Evolutionary conservation across 2,329 filamentous ascomycete genomes (phyloP).

Genomic region (Didymella segeticola): DNA sequence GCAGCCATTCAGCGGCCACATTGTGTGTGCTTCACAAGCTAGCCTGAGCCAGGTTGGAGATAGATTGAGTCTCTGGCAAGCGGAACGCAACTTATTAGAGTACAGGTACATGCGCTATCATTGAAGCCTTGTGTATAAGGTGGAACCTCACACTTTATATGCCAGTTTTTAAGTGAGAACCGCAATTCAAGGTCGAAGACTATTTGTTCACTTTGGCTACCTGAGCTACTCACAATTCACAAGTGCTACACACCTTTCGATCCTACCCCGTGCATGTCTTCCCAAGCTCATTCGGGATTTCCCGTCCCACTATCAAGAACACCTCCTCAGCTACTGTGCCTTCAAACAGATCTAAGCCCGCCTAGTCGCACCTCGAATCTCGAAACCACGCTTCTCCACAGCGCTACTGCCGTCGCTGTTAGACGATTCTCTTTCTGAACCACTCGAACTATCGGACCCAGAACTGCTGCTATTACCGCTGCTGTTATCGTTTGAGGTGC

Average conservation of each 20-base stretch:
- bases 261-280: not conserved
- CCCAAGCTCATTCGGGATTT: not conserved
- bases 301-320: not conserved
- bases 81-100: too few species aligned
- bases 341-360: not conserved
- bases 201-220: not conserved
- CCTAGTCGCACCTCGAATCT: not conserved
- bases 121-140: too few species aligned
- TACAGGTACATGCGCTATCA: too few species aligned
- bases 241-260: not conserved
- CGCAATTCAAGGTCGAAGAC: too few species aligned
- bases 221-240: not conserved
- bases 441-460: not conserved
- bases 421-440: not conserved
- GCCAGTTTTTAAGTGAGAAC: too few species aligned
- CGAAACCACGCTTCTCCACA: conserved; percentile 1
- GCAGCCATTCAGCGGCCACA: too few species aligned
- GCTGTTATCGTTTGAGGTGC: not conserved
- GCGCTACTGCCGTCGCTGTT: not conserved
- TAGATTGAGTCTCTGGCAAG: too few species aligned
- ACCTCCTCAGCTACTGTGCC: not conserved
- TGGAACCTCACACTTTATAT: too few species aligned
- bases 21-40: too few species aligned
- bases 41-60: too few species aligned
- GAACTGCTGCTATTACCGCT: not conserved